A percentile compares a stretch with the other conserved stretches of the same genome.
These are phyloP conservation scores for Ogataea degrootiae DNA, from an alignment of 805 yeast genomes.

Conservation along the genomic window DNA sequence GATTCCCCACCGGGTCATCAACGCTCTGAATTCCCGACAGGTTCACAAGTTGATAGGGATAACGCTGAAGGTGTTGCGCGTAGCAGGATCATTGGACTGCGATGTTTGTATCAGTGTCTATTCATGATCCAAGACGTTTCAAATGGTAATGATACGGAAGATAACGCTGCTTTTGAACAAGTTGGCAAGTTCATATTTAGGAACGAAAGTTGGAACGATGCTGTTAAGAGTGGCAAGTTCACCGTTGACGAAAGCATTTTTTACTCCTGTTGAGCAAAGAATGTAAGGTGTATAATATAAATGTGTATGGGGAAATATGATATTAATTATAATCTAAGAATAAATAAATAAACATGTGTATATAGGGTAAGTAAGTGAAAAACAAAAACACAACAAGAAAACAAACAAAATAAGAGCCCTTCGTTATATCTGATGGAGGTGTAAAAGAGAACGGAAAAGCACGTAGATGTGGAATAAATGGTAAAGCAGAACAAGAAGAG, in stretches of 20 bases:
- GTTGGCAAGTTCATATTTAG: slow-evolving; percentile 43
- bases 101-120: slow-evolving; percentile 41
- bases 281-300: not conserved
- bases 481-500: too few relatives aligned
- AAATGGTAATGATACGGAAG: not conserved
- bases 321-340: not conserved
- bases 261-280: slow-evolving; percentile 13
- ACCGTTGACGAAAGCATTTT: slow-evolving; percentile 35
- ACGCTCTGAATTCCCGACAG: slow-evolving; percentile 52
- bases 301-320: not conserved
- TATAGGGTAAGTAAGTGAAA: not conserved
- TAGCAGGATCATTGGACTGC: slow-evolving; percentile 35
- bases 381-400: not conserved
- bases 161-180: slow-evolving; percentile 17
- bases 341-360: not conserved
- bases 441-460: not conserved
- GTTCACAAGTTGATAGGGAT: slow-evolving; percentile 44
- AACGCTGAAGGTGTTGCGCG: slow-evolving; percentile 24
- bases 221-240: slow-evolving; percentile 30
- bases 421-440: not conserved
- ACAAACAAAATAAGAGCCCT: not conserved
- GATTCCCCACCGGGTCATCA: slow-evolving; percentile 55
- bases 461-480: not conserved
- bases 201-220: slow-evolving; percentile 34
- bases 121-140: slow-evolving; percentile 15